Evolutionary conservation across 441 rosid genomes (phyloP).

Genomic region (Erysimum cheiri): DNA sequence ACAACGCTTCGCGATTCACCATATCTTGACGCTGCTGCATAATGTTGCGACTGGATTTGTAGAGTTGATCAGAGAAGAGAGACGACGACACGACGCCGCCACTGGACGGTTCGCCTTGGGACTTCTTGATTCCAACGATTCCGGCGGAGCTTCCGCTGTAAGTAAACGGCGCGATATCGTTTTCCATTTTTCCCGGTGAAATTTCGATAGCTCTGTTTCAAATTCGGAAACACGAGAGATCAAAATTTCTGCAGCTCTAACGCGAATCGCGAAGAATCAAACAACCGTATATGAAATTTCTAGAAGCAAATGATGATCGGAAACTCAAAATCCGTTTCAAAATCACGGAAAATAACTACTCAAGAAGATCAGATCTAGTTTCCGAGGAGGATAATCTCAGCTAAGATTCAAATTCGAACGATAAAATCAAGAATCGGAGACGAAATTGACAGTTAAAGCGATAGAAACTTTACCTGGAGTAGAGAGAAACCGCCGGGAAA

Average conservation of each 20-base stretch:
- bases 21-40: constrained; percentile 52
- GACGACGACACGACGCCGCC: constrained; percentile 17
- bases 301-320: constrained; percentile 1
- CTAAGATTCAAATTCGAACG: background rate
- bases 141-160: constrained; percentile 37
- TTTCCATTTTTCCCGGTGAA: constrained; percentile 33
- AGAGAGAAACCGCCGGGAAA: constrained; percentile 30
- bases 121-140: constrained; percentile 21
- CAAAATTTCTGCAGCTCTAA: constrained; percentile 8
- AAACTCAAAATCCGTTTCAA: constrained; percentile 5
- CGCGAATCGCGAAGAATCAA: constrained; percentile 1
- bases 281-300: constrained; percentile 9
- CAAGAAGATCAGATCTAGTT: constrained; percentile 29
- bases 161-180: constrained; percentile 37
- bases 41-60: constrained; percentile 34
- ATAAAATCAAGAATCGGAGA: constrained; percentile 15
- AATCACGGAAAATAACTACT: constrained; percentile 1
- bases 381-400: background rate
- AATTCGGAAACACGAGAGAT: constrained; percentile 1
- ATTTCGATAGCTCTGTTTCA: constrained; percentile 18
- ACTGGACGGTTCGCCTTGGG: constrained; percentile 30
- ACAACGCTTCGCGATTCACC: constrained; percentile 71
- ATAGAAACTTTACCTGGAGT: constrained; percentile 26
- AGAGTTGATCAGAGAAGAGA: constrained; percentile 35
- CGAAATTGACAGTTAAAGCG: constrained; percentile 1